Conservation (phyloP, 768 basidiomycete genomes). For the Pleurotus eryngii region DNA sequence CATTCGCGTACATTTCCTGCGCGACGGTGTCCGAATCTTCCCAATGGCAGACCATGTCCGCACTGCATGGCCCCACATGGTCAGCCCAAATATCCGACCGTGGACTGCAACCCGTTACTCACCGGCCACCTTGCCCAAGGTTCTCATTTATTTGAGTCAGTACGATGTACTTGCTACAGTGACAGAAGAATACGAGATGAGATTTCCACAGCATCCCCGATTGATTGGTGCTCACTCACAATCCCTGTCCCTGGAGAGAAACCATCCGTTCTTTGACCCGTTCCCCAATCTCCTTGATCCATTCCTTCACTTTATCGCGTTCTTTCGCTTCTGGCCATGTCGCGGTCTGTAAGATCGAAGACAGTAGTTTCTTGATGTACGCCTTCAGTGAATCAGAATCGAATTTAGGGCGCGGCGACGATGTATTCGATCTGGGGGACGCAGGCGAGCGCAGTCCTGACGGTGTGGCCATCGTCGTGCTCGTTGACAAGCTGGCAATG, state of each 20-base stretch:
- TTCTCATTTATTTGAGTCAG: conserved; percentile 85
- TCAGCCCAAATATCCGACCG: neutral
- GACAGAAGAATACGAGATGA: conserved; percentile 11
- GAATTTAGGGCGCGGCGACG: conserved; percentile 60
- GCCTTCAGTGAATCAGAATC: conserved; percentile 69
- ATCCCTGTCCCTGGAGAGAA: conserved; percentile 76
- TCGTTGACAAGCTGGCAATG: neutral
- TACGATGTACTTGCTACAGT: conserved; percentile 77
- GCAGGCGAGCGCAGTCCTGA: conserved; percentile 60
- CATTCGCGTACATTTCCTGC: conserved; percentile 78
- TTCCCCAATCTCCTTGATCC: conserved; percentile 84
- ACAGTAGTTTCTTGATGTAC: conserved; percentile 81
- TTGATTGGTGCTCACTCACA: conserved; percentile 49
- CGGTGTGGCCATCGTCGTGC: conserved; percentile 20
- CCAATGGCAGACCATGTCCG: conserved; percentile 84
- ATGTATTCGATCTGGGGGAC: conserved; percentile 56
- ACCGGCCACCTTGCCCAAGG: conserved; percentile 82
- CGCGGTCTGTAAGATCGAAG: conserved; percentile 60
- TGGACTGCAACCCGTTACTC: conserved; percentile 23
- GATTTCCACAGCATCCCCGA: conserved; percentile 8
- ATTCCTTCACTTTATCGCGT: conserved; percentile 62
- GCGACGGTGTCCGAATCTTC: conserved; percentile 78
- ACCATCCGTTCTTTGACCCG: conserved; percentile 85
- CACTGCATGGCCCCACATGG: conserved; percentile 37
- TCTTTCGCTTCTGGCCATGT: conserved; percentile 71